Conservation (phyloP, 1,139 yeast genomes). For the Kluyveromyces sp. region DNA sequence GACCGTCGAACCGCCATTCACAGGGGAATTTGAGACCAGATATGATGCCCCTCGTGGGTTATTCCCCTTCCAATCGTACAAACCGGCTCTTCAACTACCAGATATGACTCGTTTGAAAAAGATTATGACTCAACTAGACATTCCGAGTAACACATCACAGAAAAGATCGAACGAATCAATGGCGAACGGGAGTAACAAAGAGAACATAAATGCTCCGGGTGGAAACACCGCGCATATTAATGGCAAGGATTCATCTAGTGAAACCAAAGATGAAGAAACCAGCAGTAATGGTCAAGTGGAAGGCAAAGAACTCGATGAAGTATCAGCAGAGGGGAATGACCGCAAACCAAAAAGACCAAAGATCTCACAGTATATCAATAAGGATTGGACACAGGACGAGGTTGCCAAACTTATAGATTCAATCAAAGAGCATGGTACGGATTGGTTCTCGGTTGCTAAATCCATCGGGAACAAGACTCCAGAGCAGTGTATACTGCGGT, state of each 20-base stretch:
- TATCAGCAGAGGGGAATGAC: neutral
- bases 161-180: constrained; percentile 13
- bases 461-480: constrained; percentile 62
- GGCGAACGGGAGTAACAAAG: neutral
- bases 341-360: constrained; percentile 38
- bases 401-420: constrained; percentile 54
- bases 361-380: constrained; percentile 34
- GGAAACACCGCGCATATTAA: too few species aligned
- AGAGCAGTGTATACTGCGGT: constrained; percentile 74
- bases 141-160: constrained; percentile 5
- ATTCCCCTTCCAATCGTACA: constrained; percentile 84
- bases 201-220: neutral
- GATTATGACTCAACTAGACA: constrained; percentile 33
- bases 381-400: constrained; percentile 63
- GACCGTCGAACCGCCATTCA: constrained; percentile 62
- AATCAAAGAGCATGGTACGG: constrained; percentile 50
- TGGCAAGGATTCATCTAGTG: neutral
- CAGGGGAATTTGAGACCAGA: constrained; percentile 61
- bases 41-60: constrained; percentile 92
- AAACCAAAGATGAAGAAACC: too few species aligned
- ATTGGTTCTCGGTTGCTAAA: constrained; percentile 71
- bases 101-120: constrained; percentile 53
- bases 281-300: too few species aligned
- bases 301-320: too few species aligned
- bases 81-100: constrained; percentile 45